Evolutionary conservation across 331 rosid species (phyloP).

Genomic region (Malus hybrid): DNA sequence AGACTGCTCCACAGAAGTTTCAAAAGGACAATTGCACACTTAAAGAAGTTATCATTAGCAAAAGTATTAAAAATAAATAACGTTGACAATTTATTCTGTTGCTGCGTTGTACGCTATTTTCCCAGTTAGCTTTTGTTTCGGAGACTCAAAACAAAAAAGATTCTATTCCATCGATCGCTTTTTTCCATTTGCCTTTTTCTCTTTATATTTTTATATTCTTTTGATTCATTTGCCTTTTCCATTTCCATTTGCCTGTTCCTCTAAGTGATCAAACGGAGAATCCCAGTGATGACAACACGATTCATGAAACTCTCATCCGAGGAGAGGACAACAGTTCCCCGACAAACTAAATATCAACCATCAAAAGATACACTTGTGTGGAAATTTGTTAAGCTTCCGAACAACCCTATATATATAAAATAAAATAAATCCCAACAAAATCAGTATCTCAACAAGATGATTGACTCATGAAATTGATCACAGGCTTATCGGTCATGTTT

Average conservation of each 20-base stretch:
- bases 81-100: too few relatives aligned
- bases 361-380: not conserved
- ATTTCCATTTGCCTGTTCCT: too few relatives aligned
- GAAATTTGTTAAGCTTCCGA: not conserved
- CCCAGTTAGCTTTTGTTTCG: not conserved
- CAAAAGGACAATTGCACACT: not conserved
- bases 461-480: not conserved
- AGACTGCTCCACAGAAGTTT: not conserved
- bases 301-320: not conserved
- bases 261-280: too few relatives aligned
- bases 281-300: not conserved
- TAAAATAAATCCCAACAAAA: too few relatives aligned
- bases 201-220: too few relatives aligned
- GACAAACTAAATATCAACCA: not conserved
- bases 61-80: not conserved
- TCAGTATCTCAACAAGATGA: too few relatives aligned
- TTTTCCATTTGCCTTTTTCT: too few relatives aligned
- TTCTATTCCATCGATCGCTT: too few relatives aligned
- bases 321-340: not conserved
- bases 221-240: too few relatives aligned
- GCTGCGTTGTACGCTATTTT: not conserved
- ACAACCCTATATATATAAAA: not conserved
- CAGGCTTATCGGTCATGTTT: not conserved
- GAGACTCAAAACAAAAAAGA: too few relatives aligned
- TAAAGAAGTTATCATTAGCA: slow-evolving; percentile 7